These are phyloP conservation scores for Trypanosoma melophagium DNA, from an alignment of 208 protist species.

Conservation along the genomic window DNA sequence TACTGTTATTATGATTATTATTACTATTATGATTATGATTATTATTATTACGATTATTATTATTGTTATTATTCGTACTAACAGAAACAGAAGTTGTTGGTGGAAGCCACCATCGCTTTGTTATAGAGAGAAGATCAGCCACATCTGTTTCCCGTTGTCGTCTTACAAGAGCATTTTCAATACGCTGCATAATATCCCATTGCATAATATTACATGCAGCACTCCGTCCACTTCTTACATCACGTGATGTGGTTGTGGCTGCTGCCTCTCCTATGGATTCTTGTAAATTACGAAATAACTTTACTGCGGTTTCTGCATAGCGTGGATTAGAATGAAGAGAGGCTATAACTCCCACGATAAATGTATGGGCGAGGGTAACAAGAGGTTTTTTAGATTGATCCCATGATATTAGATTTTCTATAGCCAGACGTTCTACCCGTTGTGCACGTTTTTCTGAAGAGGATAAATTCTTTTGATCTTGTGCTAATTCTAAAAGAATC, in stretches of 20 bases:
- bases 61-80: background rate
- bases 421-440: background rate
- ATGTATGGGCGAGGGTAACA: slow-evolving; percentile 41
- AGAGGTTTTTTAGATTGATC: slow-evolving; percentile 35
- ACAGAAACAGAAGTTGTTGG: background rate
- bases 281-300: slow-evolving; percentile 36
- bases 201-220: slow-evolving; percentile 7
- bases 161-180: slow-evolving; percentile 44
- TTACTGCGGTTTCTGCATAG: slow-evolving; percentile 34
- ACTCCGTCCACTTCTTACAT: background rate
- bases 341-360: slow-evolving; percentile 45
- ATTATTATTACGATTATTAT: background rate
- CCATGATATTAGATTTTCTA: slow-evolving; percentile 17
- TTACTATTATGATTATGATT: background rate
- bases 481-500: slow-evolving; percentile 28
- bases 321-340: slow-evolving; percentile 18
- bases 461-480: background rate
- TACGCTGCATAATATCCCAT: slow-evolving; percentile 31
- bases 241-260: background rate
- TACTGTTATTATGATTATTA: background rate
- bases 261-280: slow-evolving; percentile 4
- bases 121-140: slow-evolving; percentile 22
- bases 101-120: slow-evolving; percentile 14
- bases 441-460: background rate
- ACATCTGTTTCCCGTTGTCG: slow-evolving; percentile 57